Evolutionary conservation across 2,329 filamentous ascomycete genomes (phyloP).

Genomic region (Pseudovirgaria hyperparasitica): DNA sequence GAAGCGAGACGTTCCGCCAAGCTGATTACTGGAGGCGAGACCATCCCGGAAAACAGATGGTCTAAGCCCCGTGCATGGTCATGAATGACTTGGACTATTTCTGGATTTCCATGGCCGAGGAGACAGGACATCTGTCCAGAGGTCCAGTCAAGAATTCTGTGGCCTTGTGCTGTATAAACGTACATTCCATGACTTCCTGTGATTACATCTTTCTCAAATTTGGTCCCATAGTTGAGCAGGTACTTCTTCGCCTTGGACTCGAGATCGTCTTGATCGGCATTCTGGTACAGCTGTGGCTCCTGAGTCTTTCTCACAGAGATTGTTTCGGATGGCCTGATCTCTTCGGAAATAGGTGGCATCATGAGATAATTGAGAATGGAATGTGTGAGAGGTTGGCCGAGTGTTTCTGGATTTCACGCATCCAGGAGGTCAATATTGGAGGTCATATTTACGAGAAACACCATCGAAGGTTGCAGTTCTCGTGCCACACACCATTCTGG

Average conservation of each 20-base stretch:
- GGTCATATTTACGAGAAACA: no score
- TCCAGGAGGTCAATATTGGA: no score
- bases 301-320: no score
- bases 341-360: no score
- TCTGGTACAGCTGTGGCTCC: no score
- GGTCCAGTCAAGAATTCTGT: conserved; percentile 20
- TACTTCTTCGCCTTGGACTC: conserved; percentile 2
- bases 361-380: no score
- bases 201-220: conserved; percentile 18
- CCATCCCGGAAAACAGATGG: conserved; percentile 23
- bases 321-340: no score
- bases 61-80: conserved; percentile 17
- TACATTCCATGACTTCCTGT: conserved; percentile 15
- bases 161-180: conserved; percentile 16
- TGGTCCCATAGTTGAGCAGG: conserved; percentile 6
- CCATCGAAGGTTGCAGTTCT: no score
- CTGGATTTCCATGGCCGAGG: conserved; percentile 19
- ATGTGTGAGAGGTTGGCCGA: no score
- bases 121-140: conserved; percentile 17
- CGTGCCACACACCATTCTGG: no score
- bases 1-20: conserved; percentile 17
- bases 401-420: no score
- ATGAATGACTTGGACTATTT: conserved; percentile 18
- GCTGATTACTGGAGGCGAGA: conserved; percentile 20
- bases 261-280: conserved; percentile 2